Evolutionary conservation across 2,329 filamentous ascomycete species (phyloP).

Genomic region (Ilyonectria destructans): DNA sequence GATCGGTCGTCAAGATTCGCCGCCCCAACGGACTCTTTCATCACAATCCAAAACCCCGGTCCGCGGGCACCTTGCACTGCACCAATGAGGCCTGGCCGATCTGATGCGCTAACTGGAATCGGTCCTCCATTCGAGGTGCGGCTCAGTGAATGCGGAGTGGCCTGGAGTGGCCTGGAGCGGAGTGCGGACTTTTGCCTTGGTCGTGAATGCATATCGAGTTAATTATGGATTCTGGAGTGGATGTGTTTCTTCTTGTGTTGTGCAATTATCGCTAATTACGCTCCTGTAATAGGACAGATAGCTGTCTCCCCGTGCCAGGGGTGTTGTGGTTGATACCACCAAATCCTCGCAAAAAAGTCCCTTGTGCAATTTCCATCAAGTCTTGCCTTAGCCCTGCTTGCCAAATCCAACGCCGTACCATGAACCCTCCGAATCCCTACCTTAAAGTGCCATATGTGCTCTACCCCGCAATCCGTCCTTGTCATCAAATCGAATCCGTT

Average conservation of each 20-base stretch:
- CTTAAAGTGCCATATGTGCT: constrained; percentile 29
- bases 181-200: constrained; percentile 1
- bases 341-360: constrained; percentile 27
- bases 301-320: constrained; percentile 20
- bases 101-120: constrained; percentile 16
- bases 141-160: background rate
- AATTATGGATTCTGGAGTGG: constrained; percentile 12
- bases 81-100: background rate
- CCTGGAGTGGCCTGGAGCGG: background rate
- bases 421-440: constrained; percentile 21
- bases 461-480: constrained; percentile 28
- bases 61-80: constrained; percentile 20
- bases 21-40: constrained; percentile 43
- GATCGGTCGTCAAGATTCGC: constrained; percentile 41
- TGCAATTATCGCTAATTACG: constrained; percentile 49
- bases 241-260: constrained; percentile 32
- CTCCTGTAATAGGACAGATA: constrained; percentile 42
- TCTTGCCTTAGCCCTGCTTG: constrained; percentile 16
- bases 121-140: constrained; percentile 25
- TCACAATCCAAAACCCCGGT: constrained; percentile 36
- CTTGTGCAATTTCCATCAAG: constrained; percentile 43
- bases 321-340: constrained; percentile 10
- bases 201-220: background rate
- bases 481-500: constrained; percentile 17
- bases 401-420: constrained; percentile 42